These are phyloP conservation scores for Adansonia madagascariensis DNA, from an alignment of 441 rosid species.

Conservation along the genomic window DNA sequence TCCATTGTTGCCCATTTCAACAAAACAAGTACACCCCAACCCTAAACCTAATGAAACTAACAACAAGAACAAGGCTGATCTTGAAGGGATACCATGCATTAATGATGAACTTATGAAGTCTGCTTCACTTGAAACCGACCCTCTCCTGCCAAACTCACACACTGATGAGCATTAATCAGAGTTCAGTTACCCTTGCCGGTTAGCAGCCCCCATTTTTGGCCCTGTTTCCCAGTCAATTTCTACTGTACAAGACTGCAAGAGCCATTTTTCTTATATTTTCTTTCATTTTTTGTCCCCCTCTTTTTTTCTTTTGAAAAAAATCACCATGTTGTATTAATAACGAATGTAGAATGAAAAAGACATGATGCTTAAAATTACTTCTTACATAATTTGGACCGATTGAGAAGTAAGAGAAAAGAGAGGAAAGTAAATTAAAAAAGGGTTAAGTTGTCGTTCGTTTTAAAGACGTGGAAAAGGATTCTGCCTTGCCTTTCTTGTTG, in stretches of 20 bases:
- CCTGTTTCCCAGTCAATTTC: conserved; percentile 15
- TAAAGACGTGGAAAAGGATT: conserved; percentile 30
- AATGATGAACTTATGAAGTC: conserved; percentile 44
- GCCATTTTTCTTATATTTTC: neutral
- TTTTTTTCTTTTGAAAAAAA: neutral
- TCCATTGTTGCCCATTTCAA: conserved; percentile 42
- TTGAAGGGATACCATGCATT: conserved; percentile 41
- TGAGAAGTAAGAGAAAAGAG: neutral
- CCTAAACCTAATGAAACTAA: conserved; percentile 23
- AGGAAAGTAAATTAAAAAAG: conserved; percentile 1
- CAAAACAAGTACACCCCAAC: conserved; percentile 24
- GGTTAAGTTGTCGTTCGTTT: conserved; percentile 50
- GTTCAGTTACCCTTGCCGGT: neutral
- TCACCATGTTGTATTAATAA: conserved; percentile 31
- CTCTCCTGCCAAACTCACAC: conserved; percentile 43
- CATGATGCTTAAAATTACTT: conserved; percentile 20
- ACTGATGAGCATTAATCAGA: conserved; percentile 37
- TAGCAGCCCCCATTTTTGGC: conserved; percentile 35
- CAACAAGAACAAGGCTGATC: conserved; percentile 31
- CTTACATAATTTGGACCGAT: neutral
- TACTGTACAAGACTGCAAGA: conserved; percentile 9
- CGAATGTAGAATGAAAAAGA: conserved; percentile 29
- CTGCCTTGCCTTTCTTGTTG: conserved; percentile 36
- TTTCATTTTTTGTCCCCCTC: neutral
- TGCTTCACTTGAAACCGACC: conserved; percentile 54